Percentiles rank a stretch among this genome's conserved stretches.
Evolutionary conservation across 2,329 filamentous ascomycete species (phyloP).

Genomic region (Trichophyton equinum): DNA sequence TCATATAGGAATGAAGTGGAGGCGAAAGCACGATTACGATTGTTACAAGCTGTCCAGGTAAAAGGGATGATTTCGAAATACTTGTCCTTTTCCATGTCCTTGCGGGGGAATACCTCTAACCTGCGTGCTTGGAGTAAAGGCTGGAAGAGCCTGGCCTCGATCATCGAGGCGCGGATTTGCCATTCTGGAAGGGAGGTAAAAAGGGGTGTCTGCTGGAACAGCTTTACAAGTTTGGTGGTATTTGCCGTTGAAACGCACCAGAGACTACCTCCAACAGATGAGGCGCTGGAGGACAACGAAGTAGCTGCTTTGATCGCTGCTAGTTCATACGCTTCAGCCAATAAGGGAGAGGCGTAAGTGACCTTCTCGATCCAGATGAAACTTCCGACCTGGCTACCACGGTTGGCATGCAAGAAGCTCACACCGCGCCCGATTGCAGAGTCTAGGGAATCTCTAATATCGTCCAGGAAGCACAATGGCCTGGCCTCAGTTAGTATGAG

Average conservation of each 20-base stretch:
- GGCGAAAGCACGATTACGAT: conserved; percentile 5
- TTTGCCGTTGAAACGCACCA: no score
- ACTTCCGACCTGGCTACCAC: no score
- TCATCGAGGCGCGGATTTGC: background rate
- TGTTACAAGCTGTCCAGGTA: conserved; percentile 18
- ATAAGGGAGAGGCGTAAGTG: conserved; percentile 14
- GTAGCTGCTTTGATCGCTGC: conserved; percentile 17
- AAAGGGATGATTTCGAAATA: conserved; percentile 20
- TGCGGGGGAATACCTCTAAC: conserved; percentile 13
- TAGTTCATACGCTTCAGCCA: conserved; percentile 19
- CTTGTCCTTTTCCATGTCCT: conserved; percentile 13
- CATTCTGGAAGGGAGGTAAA: background rate
- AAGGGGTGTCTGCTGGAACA: no score
- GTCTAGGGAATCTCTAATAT: background rate
- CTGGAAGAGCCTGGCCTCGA: conserved; percentile 10
- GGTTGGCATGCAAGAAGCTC: background rate
- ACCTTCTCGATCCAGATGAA: conserved; percentile 17
- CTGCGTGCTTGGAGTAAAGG: background rate
- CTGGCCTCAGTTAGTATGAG: background rate
- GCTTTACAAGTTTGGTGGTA: no score
- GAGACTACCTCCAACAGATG: no score
- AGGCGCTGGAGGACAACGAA: no score
- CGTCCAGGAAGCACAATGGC: background rate
- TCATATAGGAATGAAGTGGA: conserved; percentile 13
- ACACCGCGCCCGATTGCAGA: background rate